Base-by-base conservation (phyloP, 139 green algal species). In the Chlamydomonas sp. region DNA sequence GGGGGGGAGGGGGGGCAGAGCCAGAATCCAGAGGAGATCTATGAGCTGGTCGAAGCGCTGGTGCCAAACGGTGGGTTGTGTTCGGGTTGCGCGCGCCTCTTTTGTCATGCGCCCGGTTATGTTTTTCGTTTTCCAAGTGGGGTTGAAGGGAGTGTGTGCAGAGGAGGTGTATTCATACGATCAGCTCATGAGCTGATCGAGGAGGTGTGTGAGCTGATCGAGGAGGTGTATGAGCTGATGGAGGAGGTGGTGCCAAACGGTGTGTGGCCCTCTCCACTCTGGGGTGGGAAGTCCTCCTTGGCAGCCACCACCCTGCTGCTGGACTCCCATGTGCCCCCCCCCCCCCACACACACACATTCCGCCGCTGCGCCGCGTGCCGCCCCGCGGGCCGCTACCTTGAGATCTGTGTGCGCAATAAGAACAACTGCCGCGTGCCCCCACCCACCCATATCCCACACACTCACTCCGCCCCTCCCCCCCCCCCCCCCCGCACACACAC, bases 1-100 rank as follows among this genome's bases (percentile, higher is more conserved):
- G 20, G 13, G 59, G 85, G 94, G 72, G 79, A 91, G 28, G 79
- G 92, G 20, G 92, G 92, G 2, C 91, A 97, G 81, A 95, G 88
- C 81, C 92, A 97, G 83, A 97, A 97, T 72, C 92, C 92, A 2
- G 86, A 93, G 63, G 92, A 97, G 79, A 94, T 97, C 28, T 97
- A 97, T 74, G 78, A 96, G 66, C 83, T 96, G 28, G 86, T 96
- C 3, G 92, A 97, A 78, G 66, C 87, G 70, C 83, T 97, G 48
- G 91, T 97, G 61, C 91, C 90, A 3, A 80, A 86, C 35, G 90
- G 88, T 84, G 43, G 43, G 13, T 13, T 54, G 43, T 54, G 43
- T 54, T 54, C 13, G 13, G 16, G 13, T 54, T 26, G 13, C 20
- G 16, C 16, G 13, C 20, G 43, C 13, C 20, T 13, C 43, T 26